Base-by-base conservation (phyloP, 495 filamentous ascomycete species). In the Diplogelasinospora grovesii region DNA sequence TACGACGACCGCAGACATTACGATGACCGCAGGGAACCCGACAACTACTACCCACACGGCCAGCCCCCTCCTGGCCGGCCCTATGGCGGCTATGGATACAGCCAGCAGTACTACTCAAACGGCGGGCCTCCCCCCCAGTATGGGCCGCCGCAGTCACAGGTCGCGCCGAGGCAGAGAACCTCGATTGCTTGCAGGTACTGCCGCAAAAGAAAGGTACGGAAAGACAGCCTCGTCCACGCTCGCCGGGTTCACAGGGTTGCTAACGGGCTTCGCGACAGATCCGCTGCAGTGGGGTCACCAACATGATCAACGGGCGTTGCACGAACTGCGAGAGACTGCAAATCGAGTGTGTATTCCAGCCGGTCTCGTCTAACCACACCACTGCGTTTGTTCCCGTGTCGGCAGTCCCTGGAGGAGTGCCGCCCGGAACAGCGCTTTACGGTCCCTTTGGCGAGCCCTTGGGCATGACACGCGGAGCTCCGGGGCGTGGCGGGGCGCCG, bases 141-240 rank as follows among this genome's bases (percentile, higher is more conserved):
- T 5, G 25, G 37, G 6, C 31, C 42, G 8, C 32, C 52, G 11
- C 54, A 54, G 26, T 61, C 61, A 24, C 53, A 66, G 35, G 62
- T 65, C 19, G 69, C 69, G 10, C 69, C 69, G 5, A 56, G 69
- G 27, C 69, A 73, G 39, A 54, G 69, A 11, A 73, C 69, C 4
- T 73, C 69, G 1, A 73, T 73, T 47, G 69, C 69, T 11, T 73
- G 69, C 46, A 63, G 64, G 22, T 73, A 73, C 25, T 73, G 69
- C 46, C 39, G 69, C 8, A 69, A 70, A 49, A 52, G 69, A 50
- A 73, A 73, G 68, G 69, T 71, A 47, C 11, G 3, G 18, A n/a
- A n/a, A n/a, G n/a, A n/a, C n/a, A n/a, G n/a, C n/a, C n/a, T n/a
- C n/a, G n/a, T n/a, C n/a, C n/a, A n/a, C n/a, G n/a, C n/a, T n/a